Evolutionary conservation across 2,329 filamentous ascomycete genomes (phyloP).

Genomic region (Trichophyton benhamiae): DNA sequence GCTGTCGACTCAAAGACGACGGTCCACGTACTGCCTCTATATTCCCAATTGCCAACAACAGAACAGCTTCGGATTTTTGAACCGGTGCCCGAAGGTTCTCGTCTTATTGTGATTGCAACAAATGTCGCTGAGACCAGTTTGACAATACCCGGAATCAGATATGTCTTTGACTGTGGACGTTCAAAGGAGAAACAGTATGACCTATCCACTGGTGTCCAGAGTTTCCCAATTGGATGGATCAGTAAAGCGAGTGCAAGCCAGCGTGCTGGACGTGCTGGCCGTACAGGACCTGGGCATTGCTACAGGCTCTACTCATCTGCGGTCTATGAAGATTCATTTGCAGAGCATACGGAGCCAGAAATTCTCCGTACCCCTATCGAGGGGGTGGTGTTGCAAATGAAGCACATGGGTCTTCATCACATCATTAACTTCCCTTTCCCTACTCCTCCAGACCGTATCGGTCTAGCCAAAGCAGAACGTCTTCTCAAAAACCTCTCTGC

Average conservation of each 20-base stretch:
- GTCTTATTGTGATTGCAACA: conserved; percentile 80
- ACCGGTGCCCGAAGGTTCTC: conserved; percentile 64
- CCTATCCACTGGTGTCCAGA: conserved; percentile 78
- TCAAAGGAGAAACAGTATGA: conserved; percentile 89
- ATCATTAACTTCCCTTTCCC: conserved; percentile 94
- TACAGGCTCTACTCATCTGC: conserved; percentile 91
- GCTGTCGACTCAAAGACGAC: conserved; percentile 48
- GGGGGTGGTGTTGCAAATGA: conserved; percentile 82
- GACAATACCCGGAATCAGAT: conserved; percentile 88
- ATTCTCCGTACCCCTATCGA: conserved; percentile 86
- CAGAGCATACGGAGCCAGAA: conserved; percentile 76
- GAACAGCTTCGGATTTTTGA: conserved; percentile 90
- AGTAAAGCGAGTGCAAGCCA: conserved; percentile 94
- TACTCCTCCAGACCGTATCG: conserved; percentile 67
- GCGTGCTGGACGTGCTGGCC: conserved; percentile 80
- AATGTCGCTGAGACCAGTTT: conserved; percentile 96
- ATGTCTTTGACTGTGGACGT: conserved; percentile 89
- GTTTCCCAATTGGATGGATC: conserved; percentile 90
- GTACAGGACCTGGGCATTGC: conserved; percentile 91
- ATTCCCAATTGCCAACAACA: conserved; percentile 78
- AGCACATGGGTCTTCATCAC: conserved; percentile 82
- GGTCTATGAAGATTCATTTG: conserved; percentile 76
- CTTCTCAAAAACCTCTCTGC: conserved; percentile 77
- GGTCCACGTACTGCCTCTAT: conserved; percentile 84
- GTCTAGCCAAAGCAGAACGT: conserved; percentile 71